Percentiles rank a stretch among this genome's conserved stretches.
phyloP scores from a whole-genome alignment of 345 rosid species.

The Pistacia atlantica region DNA sequence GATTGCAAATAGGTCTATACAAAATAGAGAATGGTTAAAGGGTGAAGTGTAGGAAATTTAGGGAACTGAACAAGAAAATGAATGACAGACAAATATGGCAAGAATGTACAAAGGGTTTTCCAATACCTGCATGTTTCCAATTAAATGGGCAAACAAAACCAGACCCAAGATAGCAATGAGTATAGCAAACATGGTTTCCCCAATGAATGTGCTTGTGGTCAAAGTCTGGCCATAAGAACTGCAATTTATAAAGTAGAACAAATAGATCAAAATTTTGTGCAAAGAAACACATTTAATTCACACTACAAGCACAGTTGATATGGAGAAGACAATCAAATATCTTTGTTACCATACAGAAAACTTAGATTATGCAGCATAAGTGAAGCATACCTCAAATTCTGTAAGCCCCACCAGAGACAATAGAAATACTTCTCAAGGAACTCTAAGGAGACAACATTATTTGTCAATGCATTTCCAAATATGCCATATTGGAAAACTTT shows the following conservation, averaged over 20 bases:
- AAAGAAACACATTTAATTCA: not conserved
- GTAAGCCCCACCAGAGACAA: slow-evolving; percentile 93
- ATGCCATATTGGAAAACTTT: slow-evolving; percentile 57
- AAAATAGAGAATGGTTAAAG: not conserved
- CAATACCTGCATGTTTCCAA: slow-evolving; percentile 61
- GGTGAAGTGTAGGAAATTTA: not conserved
- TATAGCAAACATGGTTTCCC: slow-evolving; percentile 50
- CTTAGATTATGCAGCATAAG: too few relatives aligned
- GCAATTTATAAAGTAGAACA: slow-evolving; percentile 11
- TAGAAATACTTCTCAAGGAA: slow-evolving; percentile 76
- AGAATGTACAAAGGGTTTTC: not conserved
- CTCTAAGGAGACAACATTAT: slow-evolving; percentile 48
- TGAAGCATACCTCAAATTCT: slow-evolving; percentile 66
- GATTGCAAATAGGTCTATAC: slow-evolving; percentile 59
- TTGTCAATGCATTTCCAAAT: slow-evolving; percentile 56
- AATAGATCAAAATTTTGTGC: not conserved
- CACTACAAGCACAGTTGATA: too few relatives aligned
- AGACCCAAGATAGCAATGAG: slow-evolving; percentile 49
- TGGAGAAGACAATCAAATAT: too few relatives aligned
- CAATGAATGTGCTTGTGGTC: slow-evolving; percentile 43
- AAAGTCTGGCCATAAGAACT: slow-evolving; percentile 53
- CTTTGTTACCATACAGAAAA: too few relatives aligned
- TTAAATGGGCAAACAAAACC: slow-evolving; percentile 54
- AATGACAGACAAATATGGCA: not conserved
- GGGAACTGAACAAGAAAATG: slow-evolving; percentile 1